Base-by-base conservation (phyloP, 768 basidiomycete species). In the Boletales sp. region DNA sequence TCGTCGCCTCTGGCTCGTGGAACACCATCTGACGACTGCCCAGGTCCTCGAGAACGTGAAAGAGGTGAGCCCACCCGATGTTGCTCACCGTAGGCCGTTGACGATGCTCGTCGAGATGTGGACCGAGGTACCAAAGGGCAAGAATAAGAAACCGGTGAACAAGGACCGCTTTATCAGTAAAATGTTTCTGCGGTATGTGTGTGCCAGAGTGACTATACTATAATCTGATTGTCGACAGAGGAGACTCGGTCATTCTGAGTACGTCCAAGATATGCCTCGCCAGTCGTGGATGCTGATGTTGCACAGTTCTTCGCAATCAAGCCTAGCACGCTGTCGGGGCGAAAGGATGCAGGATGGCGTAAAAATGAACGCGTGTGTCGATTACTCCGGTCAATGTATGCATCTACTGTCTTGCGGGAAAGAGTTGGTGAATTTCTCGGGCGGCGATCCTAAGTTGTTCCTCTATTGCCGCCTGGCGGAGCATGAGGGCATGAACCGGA, bases 101-200 rank as follows among this genome's bases (percentile, higher is more conserved):
- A 67, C 31, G 34, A 35, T 43, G 7, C 43, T 52, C 31, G 54
- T n/a, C n/a, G n/a, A 99, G 93, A 98, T 98, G 95, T 98, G 97
- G 97, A 97, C 94, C 18, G 97, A 99, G 69, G 70, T 86, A 41
- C 97, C 97, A 17, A 98, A 97, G 71, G 94, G 93, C 36, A 98
- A 98, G 74, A 93, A 93, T 66, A 97, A 97, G 76, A 98, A 97
- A 66, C 91, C 97, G 8, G 86, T 98, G 49, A 98, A 98, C 77
- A 98, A 98, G 73, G 97, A 98, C 72, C 82, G 97, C 42, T 99
- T 98, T 75, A 95, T 99, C 69, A 95, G 93, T 69, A 99, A 98
- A 74, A 95, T 99, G 93, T 98, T 95, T 72, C 72, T 98, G 54
- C 81, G 92, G 90, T 88, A 61, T 45, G 83, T 69, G 34, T 19